Evolutionary conservation across 345 rosid species (phyloP).

Genomic region (Brassica rapa): DNA sequence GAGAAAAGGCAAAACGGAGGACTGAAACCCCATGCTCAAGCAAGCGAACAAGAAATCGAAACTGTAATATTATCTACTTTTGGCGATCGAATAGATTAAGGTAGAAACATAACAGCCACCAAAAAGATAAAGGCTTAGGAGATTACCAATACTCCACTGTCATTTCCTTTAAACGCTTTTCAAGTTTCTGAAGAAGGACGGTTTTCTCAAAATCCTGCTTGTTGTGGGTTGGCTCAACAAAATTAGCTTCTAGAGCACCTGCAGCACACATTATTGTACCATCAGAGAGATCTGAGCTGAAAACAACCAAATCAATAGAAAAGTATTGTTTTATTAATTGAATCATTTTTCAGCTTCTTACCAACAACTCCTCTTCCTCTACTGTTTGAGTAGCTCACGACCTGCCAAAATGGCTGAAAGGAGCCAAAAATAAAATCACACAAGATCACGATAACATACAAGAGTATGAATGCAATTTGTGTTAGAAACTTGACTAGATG

Average conservation of each 20-base stretch:
- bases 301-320: not conserved
- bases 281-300: constrained; percentile 2
- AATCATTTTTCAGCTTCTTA: constrained; percentile 48
- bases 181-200: constrained; percentile 90
- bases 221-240: constrained; percentile 90
- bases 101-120: not conserved
- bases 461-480: not conserved
- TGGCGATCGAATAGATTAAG: not conserved
- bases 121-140: constrained; percentile 5
- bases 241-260: constrained; percentile 91
- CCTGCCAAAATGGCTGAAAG: constrained; percentile 91
- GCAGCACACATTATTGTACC: too few species aligned
- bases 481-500: not conserved
- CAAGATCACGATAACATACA: constrained; percentile 13
- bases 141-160: constrained; percentile 83
- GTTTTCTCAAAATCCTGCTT: constrained; percentile 99
- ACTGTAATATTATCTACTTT: constrained; percentile 1
- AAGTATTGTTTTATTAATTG: constrained; percentile 5
- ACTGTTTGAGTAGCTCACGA: constrained; percentile 49
- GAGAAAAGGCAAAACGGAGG: constrained; percentile 1
- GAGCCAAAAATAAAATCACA: not conserved
- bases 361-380: constrained; percentile 95
- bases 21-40: constrained; percentile 6
- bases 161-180: constrained; percentile 91
- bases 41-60: not conserved